Evolutionary conservation across 306 rosid genomes (phyloP), one percentile per base, ranked within the genome.

Genomic region (Trichosanthes cucumerina): DNA sequence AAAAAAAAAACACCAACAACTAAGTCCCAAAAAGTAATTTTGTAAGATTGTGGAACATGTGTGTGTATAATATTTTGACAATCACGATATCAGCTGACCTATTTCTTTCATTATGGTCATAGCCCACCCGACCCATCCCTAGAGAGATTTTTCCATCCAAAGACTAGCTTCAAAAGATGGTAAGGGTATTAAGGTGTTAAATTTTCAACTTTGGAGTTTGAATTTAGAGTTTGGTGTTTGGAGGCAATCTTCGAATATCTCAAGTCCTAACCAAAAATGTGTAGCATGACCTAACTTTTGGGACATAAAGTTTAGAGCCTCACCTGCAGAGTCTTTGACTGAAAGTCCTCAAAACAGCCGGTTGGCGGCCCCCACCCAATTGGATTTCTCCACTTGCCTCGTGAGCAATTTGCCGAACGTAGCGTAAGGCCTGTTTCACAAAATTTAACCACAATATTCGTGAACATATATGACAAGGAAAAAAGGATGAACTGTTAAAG

Each of bases 281-380:
- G 4, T 4, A 9, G 5, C 34, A 71, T 21, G 75, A 34, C 34
- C 3, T 1, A 21, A 39, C 31, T 69, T 69, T 69, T 5, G 36
- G 24, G 56, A 23, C 38, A 12, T 39, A n/a, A 44, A 23, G 56
- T 39, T 70, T 21, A 15, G 16, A 33, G 46, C 57, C 28, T 79
- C 81, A 92, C 98, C 98, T 85, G 85, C 93, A 88, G 54, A 95
- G 92, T 79, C 93, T 88, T 82, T 92, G 99, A 82, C 99, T 89
- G 73, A 95, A 90, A 44, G 97, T 90, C 71, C 99, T 88, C 75
- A 95, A 83, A 10, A 92, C 97, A 75, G 97, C 99, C 19, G 99
- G 99, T 82, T 92, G 97, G 38, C 97, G 96, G 6, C 99, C 97
- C 15, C 97, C 96, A 80, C 96, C 91, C 78, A 85, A 87, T 78